A percentile compares a stretch with the other conserved stretches of the same genome.
These are phyloP conservation scores for Carex cristatella DNA, from an alignment of 176 grass and related monocot species.

Conservation along the genomic window DNA sequence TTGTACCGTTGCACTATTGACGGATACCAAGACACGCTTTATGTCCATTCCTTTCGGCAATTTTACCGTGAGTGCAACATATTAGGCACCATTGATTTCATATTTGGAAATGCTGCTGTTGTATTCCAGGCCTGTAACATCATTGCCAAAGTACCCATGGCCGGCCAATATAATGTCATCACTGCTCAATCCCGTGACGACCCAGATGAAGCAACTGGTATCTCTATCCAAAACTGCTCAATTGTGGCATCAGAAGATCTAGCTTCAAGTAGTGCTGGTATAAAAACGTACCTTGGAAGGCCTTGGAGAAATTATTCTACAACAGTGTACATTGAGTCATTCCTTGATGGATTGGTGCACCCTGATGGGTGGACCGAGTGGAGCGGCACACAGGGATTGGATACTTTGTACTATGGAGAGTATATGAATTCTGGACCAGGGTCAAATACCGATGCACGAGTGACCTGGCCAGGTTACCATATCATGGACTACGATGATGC, in stretches of 20 bases:
- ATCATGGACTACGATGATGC: constrained; percentile 58
- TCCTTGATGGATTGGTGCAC: constrained; percentile 44
- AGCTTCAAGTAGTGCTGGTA: background rate
- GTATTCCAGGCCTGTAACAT: constrained; percentile 71
- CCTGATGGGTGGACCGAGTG: constrained; percentile 46
- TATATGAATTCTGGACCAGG: constrained; percentile 61
- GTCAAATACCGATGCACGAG: constrained; percentile 25
- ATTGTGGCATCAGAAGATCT: constrained; percentile 27
- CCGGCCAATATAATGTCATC: constrained; percentile 48
- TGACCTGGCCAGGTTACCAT: constrained; percentile 45
- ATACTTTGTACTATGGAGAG: constrained; percentile 67
- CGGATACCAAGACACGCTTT: constrained; percentile 68
- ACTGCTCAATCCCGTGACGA: constrained; percentile 47
- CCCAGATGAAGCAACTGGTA: constrained; percentile 61
- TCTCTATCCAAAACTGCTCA: constrained; percentile 63
- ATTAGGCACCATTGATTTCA: constrained; percentile 64
- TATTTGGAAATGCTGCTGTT: constrained; percentile 77
- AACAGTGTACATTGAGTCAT: constrained; percentile 49
- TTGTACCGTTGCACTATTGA: constrained; percentile 56
- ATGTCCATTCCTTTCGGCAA: constrained; percentile 78
- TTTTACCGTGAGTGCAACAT: constrained; percentile 87
- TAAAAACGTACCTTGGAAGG: constrained; percentile 56
- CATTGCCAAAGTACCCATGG: constrained; percentile 33
- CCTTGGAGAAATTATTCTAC: constrained; percentile 62
- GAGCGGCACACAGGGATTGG: constrained; percentile 31